A percentile compares a stretch with the other conserved stretches of the same genome.
Conservation (phyloP, 2,329 filamentous ascomycete genomes). For the Domatiomyces globalis region DNA sequence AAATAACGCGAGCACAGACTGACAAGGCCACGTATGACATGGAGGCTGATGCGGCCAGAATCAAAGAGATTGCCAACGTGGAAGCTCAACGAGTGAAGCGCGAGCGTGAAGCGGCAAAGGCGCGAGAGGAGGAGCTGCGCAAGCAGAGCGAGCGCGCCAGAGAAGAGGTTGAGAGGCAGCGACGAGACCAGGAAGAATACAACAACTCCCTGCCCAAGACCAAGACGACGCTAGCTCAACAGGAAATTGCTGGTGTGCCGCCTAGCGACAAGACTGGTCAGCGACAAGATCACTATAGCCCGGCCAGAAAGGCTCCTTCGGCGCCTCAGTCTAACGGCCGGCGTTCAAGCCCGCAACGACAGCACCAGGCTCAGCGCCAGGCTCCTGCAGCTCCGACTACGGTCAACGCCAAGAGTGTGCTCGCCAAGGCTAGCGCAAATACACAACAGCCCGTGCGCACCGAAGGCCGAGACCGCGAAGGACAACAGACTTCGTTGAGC, state of each 20-base stretch:
- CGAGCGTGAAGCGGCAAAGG: slow-evolving; percentile 27
- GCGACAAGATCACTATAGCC: slow-evolving; percentile 55
- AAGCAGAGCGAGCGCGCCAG: slow-evolving; percentile 22
- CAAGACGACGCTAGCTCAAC: slow-evolving; percentile 67
- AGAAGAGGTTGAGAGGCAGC: slow-evolving; percentile 44
- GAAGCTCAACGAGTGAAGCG: slow-evolving; percentile 28
- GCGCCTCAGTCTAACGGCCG: slow-evolving; percentile 47
- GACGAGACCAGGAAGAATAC: slow-evolving; percentile 71
- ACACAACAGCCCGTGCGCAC: slow-evolving; percentile 20
- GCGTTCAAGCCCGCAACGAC: slow-evolving; percentile 12
- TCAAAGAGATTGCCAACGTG: slow-evolving; percentile 45
- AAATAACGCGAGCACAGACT: slow-evolving; percentile 41
- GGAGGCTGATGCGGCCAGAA: slow-evolving; percentile 30
- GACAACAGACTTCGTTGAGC: slow-evolving; percentile 25
- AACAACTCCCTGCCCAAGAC: slow-evolving; percentile 78
- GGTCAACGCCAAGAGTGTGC: slow-evolving; percentile 15
- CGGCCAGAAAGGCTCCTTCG: slow-evolving; percentile 68
- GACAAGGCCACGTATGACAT: slow-evolving; percentile 26
- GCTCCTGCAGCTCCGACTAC: slow-evolving; percentile 54
- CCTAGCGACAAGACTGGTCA: slow-evolving; percentile 25
- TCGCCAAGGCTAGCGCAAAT: slow-evolving; percentile 18
- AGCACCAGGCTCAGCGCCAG: slow-evolving; percentile 52
- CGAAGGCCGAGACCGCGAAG: slow-evolving; percentile 21
- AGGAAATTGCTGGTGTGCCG: slow-evolving; percentile 62
- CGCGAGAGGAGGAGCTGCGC: slow-evolving; percentile 33